Percentiles rank a stretch among this genome's conserved stretches.
These are phyloP conservation scores for Xylariaceae sp. DNA, from an alignment of 2,329 filamentous ascomycete species.

Conservation along the genomic window DNA sequence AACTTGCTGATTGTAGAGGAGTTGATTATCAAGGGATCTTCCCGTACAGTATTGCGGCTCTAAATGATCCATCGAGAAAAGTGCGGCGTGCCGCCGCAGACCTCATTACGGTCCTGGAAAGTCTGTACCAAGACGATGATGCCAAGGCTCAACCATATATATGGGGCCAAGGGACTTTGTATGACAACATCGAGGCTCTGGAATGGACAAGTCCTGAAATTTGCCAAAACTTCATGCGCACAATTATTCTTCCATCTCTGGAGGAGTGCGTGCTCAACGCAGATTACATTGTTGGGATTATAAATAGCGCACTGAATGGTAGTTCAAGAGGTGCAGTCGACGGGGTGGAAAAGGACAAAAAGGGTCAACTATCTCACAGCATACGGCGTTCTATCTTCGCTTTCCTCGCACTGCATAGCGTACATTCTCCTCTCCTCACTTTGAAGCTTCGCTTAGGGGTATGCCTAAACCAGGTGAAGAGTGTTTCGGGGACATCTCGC, in stretches of 20 bases:
- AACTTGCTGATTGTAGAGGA: conserved; percentile 52
- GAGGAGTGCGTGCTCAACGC: conserved; percentile 88
- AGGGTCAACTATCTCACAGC: conserved; percentile 62
- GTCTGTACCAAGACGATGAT: conserved; percentile 49
- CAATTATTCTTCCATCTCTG: conserved; percentile 73
- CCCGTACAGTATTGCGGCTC: conserved; percentile 78
- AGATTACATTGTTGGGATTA: conserved; percentile 68
- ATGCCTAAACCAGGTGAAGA: conserved; percentile 74
- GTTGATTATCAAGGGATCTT: conserved; percentile 78
- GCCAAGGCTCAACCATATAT: conserved; percentile 42
- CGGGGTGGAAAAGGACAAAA: conserved; percentile 53
- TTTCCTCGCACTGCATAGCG: conserved; percentile 76
- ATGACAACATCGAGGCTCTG: conserved; percentile 61
- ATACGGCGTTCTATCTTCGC: conserved; percentile 69
- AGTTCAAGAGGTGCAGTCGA: conserved; percentile 34
- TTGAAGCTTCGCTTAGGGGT: conserved; percentile 76
- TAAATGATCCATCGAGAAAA: conserved; percentile 76
- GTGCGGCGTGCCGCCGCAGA: conserved; percentile 78
- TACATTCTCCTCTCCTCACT: conserved; percentile 68
- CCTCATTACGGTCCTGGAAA: conserved; percentile 63
- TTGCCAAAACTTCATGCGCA: conserved; percentile 64
- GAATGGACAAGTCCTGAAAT: conserved; percentile 65
- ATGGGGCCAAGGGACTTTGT: conserved; percentile 71
- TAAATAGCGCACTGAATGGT: conserved; percentile 67
- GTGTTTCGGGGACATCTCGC: conserved; percentile 71